These are phyloP conservation scores for Moringa oleifera DNA, from an alignment of 345 rosid genomes.

Conservation along the genomic window DNA sequence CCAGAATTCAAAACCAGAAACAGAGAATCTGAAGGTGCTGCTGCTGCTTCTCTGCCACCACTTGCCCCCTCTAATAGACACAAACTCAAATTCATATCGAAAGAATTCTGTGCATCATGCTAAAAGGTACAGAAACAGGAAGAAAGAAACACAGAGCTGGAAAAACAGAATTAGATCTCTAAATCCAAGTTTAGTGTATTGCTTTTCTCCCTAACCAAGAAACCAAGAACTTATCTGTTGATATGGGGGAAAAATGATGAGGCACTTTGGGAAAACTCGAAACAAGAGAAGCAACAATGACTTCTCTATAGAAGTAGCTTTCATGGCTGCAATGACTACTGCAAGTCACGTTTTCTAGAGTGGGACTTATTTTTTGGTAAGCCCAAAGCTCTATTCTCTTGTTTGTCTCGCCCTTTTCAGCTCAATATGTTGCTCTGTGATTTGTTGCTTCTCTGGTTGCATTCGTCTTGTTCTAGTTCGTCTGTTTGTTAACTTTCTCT, in stretches of 20 bases:
- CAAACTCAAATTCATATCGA: too few species aligned
- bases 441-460: background rate
- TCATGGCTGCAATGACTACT: conserved; percentile 21
- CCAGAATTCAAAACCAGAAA: conserved; percentile 1
- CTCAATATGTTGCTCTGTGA: conserved; percentile 3
- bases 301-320: conserved; percentile 20
- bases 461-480: conserved; percentile 18
- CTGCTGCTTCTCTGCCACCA: background rate
- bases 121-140: too few species aligned
- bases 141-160: too few species aligned
- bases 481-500: background rate
- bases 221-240: background rate
- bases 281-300: background rate
- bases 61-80: background rate
- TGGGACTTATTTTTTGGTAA: conserved; percentile 13
- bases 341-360: conserved; percentile 9
- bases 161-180: too few species aligned
- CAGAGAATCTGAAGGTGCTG: background rate
- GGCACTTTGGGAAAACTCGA: background rate
- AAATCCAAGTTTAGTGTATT: too few species aligned
- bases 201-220: background rate
- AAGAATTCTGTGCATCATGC: too few species aligned
- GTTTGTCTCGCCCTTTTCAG: conserved; percentile 24
- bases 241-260: background rate
- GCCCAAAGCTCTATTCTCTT: conserved; percentile 24